Base-by-base conservation (phyloP, 116 monocot species). In the Posidonia oceanica region DNA sequence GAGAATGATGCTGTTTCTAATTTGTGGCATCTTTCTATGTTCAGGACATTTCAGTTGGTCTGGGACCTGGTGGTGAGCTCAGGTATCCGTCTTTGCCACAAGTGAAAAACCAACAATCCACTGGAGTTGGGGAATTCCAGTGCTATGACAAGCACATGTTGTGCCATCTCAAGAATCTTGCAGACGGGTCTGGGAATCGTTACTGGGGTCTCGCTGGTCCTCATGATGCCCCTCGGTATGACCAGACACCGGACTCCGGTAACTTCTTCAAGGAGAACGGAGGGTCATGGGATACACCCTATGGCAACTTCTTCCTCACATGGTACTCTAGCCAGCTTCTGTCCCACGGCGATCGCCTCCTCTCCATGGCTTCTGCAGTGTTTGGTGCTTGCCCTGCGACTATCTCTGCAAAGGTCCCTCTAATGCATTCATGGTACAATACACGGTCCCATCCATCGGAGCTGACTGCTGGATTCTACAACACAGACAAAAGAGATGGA, bases 251-350 rank as follows among this genome's bases (percentile, higher is more conserved):
- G 5, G 75, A 80, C 37, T 44, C 64, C n/a, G 54, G 66, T 54
- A 68, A 68, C 41, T 94, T 94, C 84, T 94, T 94, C 81, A 83
- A 72, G 36, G 87, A 85, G 3, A n/a, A 64, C 10, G 79, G 74
- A 0, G 94, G 94, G 20, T 85, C 94, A 0, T 94, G 94, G 94
- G 74, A 87, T 71, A 76, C 80, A 0, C 69, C 80, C 14, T 93
- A 93, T 61, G 93, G 87, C 10, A 39, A 90, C 11, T 94, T 94
- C 90, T 94, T 94, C 73, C 85, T 89, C 44, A 77, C 87, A 0
- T 94, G 89, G 94, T 94, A 94, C 72, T 78, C 85, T 7, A 52
- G 20, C 17, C 69, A 71, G 63, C 85, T 93, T 41, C 57, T 89
- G 1, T 39, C 71, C 11, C 94, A 89, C 52, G 85, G 87, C 16